Evolutionary conservation across 2,329 filamentous ascomycete genomes (phyloP).

Genomic region (Mycosphaerelloides madeirae): DNA sequence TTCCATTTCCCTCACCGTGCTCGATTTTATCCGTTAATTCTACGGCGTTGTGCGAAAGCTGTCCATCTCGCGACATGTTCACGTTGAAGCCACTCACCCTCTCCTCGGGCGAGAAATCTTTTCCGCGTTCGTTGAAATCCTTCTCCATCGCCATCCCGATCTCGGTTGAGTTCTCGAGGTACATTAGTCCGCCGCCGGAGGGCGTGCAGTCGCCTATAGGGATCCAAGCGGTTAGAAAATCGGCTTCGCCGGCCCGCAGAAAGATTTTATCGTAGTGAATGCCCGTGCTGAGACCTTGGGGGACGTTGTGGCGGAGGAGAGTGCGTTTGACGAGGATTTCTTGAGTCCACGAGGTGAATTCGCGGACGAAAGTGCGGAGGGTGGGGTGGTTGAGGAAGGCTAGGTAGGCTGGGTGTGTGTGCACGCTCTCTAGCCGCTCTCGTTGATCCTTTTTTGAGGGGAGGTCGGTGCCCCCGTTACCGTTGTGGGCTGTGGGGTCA

Average conservation of each 20-base stretch:
- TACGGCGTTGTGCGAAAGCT: conserved; percentile 18
- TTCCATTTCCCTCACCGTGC: background rate
- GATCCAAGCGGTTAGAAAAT: conserved; percentile 33
- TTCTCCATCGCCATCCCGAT: conserved; percentile 38
- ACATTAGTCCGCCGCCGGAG: conserved; percentile 41
- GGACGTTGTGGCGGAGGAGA: conserved; percentile 39
- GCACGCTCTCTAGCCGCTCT: conserved; percentile 31
- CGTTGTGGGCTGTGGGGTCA: conserved; percentile 30
- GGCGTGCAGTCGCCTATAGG: conserved; percentile 37
- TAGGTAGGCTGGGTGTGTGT: conserved; percentile 32
- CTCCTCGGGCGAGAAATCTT: conserved; percentile 32
- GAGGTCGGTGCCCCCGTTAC: conserved; percentile 26
- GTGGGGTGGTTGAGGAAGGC: conserved; percentile 31
- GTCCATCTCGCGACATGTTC: conserved; percentile 29
- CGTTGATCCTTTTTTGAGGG: conserved; percentile 26
- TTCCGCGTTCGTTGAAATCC: conserved; percentile 32
- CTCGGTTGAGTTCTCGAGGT: conserved; percentile 36
- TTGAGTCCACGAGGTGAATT: conserved; percentile 36
- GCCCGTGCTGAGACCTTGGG: conserved; percentile 34
- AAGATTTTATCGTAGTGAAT: conserved; percentile 8
- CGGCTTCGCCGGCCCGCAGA: conserved; percentile 27
- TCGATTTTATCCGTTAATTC: conserved; percentile 1
- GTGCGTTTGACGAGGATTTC: conserved; percentile 35
- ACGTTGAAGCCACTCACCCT: conserved; percentile 37
- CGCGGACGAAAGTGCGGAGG: conserved; percentile 33